Evolutionary conservation across 148 eudicot species (phyloP).

Genomic region (Euryodendron excelsum): DNA sequence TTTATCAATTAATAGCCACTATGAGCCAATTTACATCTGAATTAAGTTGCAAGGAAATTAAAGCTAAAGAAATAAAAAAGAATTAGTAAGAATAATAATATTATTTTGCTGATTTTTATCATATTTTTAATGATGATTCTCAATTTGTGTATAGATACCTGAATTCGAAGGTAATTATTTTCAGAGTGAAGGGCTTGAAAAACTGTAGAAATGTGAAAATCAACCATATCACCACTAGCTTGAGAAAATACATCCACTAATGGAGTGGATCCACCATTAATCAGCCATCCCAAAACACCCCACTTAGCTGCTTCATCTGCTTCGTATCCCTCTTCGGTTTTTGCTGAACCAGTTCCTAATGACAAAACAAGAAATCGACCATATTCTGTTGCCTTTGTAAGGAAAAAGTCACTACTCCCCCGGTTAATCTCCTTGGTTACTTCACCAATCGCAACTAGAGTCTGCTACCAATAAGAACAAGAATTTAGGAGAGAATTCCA

Average conservation of each 20-base stretch:
- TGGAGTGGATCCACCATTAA: slow-evolving; percentile 25
- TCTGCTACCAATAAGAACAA: slow-evolving; percentile 11
- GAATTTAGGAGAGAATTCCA: not conserved
- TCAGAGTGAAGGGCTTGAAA: slow-evolving; percentile 36
- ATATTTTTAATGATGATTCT: too few relatives aligned
- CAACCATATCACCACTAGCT: slow-evolving; percentile 48
- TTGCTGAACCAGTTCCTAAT: slow-evolving; percentile 36
- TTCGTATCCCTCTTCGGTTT: slow-evolving; percentile 21
- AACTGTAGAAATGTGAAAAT: slow-evolving; percentile 31
- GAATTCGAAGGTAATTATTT: slow-evolving; percentile 46
- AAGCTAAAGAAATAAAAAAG: too few relatives aligned
- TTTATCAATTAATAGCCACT: not conserved
- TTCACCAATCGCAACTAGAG: slow-evolving; percentile 38
- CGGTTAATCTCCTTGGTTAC: slow-evolving; percentile 35
- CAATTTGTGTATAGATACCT: slow-evolving; percentile 18
- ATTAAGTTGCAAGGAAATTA: too few relatives aligned
- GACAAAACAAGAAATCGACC: slow-evolving; percentile 35
- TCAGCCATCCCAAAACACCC: slow-evolving; percentile 42
- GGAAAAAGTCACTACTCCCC: slow-evolving; percentile 32
- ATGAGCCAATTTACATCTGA: not conserved
- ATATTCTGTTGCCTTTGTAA: slow-evolving; percentile 31
- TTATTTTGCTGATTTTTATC: not conserved
- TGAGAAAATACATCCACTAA: slow-evolving; percentile 37
- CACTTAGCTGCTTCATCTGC: slow-evolving; percentile 33
- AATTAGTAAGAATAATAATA: not conserved